phyloP scores from a whole-genome alignment of 2,329 filamentous ascomycete genomes.

The Stagonosporopsis chrysanthemi region DNA sequence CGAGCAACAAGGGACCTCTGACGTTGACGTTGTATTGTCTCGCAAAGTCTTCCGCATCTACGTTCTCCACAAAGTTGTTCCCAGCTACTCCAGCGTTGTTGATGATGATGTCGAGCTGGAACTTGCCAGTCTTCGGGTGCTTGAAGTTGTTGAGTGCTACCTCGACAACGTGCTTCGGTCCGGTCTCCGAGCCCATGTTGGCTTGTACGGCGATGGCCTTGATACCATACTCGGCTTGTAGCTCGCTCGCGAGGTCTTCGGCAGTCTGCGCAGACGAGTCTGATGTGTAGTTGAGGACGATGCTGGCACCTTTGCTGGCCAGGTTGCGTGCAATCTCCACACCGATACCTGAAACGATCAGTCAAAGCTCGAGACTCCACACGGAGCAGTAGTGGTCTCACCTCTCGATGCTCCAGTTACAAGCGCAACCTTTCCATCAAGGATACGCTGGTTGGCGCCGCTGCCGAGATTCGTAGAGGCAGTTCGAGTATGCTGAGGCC shows the following conservation, averaged over 20 bases:
- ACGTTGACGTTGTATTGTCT: conserved; percentile 82
- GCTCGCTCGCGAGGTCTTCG: conserved; percentile 61
- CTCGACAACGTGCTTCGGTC: conserved; percentile 66
- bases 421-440: conserved; percentile 78
- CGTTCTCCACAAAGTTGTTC: conserved; percentile 71
- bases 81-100: conserved; percentile 80
- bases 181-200: conserved; percentile 70
- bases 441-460: conserved; percentile 43
- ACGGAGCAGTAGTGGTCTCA: conserved; percentile 39
- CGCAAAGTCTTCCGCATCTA: conserved; percentile 71
- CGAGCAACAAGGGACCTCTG: conserved; percentile 77
- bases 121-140: conserved; percentile 59
- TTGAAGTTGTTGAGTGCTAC: conserved; percentile 67
- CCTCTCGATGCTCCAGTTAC: conserved; percentile 82
- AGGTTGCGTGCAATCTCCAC: conserved; percentile 71
- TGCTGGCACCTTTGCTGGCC: conserved; percentile 73
- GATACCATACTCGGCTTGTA: conserved; percentile 66
- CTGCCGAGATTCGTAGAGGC: conserved; percentile 51
- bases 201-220: conserved; percentile 71
- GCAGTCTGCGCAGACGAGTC: conserved; percentile 64
- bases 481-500: conserved; percentile 45
- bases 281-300: conserved; percentile 77
- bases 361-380: background rate
- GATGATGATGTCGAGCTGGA: conserved; percentile 82
- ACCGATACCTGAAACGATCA: conserved; percentile 70